A percentile compares a stretch with the other conserved stretches of the same genome.
These are phyloP conservation scores for Candida orba DNA, from an alignment of 805 yeast genomes.

Conservation along the genomic window DNA sequence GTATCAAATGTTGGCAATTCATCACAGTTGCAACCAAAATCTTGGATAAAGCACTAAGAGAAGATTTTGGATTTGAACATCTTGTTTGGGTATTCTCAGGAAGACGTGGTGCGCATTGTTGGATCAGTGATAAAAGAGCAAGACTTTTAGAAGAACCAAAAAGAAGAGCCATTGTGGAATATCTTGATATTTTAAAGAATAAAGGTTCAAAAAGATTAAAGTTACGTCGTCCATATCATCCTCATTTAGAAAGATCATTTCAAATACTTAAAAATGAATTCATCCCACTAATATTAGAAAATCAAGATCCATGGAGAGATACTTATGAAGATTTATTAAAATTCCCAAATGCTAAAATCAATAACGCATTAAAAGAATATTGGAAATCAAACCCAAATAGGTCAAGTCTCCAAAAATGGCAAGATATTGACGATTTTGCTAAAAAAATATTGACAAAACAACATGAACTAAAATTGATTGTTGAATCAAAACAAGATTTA, in stretches of 20 bases:
- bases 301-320: slow-evolving; percentile 82
- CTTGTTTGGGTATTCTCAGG: slow-evolving; percentile 96
- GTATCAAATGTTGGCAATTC: slow-evolving; percentile 89
- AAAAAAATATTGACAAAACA: slow-evolving; percentile 30
- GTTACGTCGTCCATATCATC: slow-evolving; percentile 79
- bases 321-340: slow-evolving; percentile 50
- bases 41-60: slow-evolving; percentile 60
- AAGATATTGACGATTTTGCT: slow-evolving; percentile 54
- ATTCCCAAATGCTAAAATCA: slow-evolving; percentile 51
- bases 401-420: slow-evolving; percentile 67
- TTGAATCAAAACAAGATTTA: slow-evolving; percentile 74
- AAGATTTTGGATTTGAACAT: slow-evolving; percentile 85
- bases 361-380: slow-evolving; percentile 41
- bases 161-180: slow-evolving; percentile 76
- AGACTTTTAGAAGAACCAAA: slow-evolving; percentile 62
- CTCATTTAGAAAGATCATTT: slow-evolving; percentile 72
- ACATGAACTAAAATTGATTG: slow-evolving; percentile 40
- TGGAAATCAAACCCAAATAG: slow-evolving; percentile 54
- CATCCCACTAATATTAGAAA: slow-evolving; percentile 56
- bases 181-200: slow-evolving; percentile 66
- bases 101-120: slow-evolving; percentile 98
- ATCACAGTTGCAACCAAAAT: slow-evolving; percentile 78
- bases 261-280: slow-evolving; percentile 60
- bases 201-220: slow-evolving; percentile 42
- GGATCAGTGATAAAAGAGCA: slow-evolving; percentile 89